These are phyloP conservation scores for Heterobasidion occidentale DNA, from an alignment of 1,284 basidiomycete genomes.

Conservation along the genomic window DNA sequence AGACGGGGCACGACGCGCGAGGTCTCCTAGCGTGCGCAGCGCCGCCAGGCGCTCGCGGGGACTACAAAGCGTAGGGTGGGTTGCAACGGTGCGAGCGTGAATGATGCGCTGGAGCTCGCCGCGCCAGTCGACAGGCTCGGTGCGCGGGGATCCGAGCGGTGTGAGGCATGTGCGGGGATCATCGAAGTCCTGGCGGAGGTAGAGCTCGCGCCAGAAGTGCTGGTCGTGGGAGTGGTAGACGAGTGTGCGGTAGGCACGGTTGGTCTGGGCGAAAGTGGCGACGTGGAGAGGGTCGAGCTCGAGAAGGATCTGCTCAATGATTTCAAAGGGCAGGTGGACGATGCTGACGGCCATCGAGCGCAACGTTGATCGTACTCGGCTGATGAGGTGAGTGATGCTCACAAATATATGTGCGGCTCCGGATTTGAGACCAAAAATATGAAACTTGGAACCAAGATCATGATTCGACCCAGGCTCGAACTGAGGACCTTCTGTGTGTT, in stretches of 20 bases:
- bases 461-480: conserved; percentile 51
- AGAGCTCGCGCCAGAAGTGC: conserved; percentile 54
- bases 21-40: conserved; percentile 39
- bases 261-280: conserved; percentile 40
- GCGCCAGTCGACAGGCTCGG: conserved; percentile 40
- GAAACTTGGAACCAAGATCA: background rate
- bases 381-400: background rate
- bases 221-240: conserved; percentile 39
- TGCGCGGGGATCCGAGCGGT: conserved; percentile 27
- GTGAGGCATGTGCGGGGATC: conserved; percentile 44
- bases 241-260: conserved; percentile 30
- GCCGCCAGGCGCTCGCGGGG: conserved; percentile 29
- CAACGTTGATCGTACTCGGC: background rate
- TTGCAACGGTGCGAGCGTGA: conserved; percentile 37
- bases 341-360: background rate
- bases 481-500: conserved; percentile 59
- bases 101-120: conserved; percentile 41
- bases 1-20: conserved; percentile 35
- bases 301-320: conserved; percentile 46
- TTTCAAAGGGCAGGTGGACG: conserved; percentile 38
- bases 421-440: background rate
- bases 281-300: conserved; percentile 50
- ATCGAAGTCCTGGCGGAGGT: conserved; percentile 50
- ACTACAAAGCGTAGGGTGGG: conserved; percentile 23
- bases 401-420: background rate